phyloP scores from a whole-genome alignment of 2,329 filamentous ascomycete genomes.

The Phialemoniopsis sp. region DNA sequence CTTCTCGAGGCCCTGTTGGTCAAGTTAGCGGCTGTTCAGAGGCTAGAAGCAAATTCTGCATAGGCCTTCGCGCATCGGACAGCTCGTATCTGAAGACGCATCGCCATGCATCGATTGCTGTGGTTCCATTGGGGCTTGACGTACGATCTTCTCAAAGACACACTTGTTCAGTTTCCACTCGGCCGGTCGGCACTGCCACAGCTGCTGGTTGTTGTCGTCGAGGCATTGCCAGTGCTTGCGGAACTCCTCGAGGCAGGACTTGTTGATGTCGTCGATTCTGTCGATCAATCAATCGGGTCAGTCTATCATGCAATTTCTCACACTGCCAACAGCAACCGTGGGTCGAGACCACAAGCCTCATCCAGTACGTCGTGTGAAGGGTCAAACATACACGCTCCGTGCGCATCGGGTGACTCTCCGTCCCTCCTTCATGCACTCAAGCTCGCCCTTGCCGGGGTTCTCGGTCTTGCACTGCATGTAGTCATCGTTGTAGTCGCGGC shows the following conservation, averaged over 20 bases:
- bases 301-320: background rate
- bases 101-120: no score
- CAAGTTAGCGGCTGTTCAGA: background rate
- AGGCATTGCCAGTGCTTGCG: constrained; percentile 92
- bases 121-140: no score
- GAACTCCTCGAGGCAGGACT: constrained; percentile 87
- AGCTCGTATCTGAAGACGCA: no score
- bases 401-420: constrained; percentile 95
- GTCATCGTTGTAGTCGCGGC: constrained; percentile 95
- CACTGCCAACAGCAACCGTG: background rate
- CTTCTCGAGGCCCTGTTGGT: constrained; percentile 71
- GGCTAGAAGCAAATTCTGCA: no score
- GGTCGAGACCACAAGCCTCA: background rate
- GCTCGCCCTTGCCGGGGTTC: constrained; percentile 82
- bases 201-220: constrained; percentile 95
- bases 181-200: constrained; percentile 87
- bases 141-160: constrained; percentile 89
- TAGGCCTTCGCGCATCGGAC: no score
- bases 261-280: constrained; percentile 94
- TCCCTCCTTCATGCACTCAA: constrained; percentile 94
- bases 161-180: constrained; percentile 94
- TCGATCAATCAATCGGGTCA: constrained; percentile 3
- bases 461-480: constrained; percentile 99
- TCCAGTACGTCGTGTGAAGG: no score
- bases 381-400: constrained; percentile 79